Conservation (phyloP, 2,329 filamentous ascomycete species). For the Colletotrichum phormii region DNA sequence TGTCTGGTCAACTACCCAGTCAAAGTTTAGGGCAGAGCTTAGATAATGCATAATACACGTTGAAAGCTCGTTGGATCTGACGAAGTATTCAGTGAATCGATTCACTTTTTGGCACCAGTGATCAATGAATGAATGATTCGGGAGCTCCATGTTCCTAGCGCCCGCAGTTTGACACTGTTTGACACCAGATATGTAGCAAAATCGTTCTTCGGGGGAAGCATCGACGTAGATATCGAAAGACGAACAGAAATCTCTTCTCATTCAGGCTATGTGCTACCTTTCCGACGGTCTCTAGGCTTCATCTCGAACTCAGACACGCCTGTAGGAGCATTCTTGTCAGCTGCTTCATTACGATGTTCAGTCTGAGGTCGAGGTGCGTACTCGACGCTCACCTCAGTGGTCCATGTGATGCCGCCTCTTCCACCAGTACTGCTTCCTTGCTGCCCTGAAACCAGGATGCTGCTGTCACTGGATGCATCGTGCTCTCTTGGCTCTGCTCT, state of each 20-base stretch:
- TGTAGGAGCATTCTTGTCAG: background rate
- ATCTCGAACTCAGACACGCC: background rate
- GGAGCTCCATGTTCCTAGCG: too few relatives aligned
- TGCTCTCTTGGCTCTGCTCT: background rate
- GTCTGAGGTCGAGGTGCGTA: background rate
- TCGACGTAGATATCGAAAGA: too few relatives aligned
- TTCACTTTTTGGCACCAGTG: too few relatives aligned
- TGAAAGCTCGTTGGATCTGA: background rate
- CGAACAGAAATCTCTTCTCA: too few relatives aligned
- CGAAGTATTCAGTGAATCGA: too few relatives aligned
- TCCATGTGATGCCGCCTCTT: background rate
- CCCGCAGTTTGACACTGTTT: too few relatives aligned
- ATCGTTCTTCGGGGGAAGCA: too few relatives aligned
- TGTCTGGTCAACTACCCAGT: background rate
- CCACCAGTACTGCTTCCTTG: background rate
- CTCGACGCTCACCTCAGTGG: conserved; percentile 10
- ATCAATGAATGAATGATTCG: too few relatives aligned
- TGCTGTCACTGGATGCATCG: conserved; percentile 29
- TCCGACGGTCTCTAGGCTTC: background rate
- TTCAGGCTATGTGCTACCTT: too few relatives aligned
- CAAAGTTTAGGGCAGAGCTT: background rate
- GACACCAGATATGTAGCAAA: too few relatives aligned
- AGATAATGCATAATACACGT: background rate
- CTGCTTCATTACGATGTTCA: background rate
- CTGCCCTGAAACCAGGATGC: conserved; percentile 16